Percentiles rank a stretch among this genome's conserved stretches.
Evolutionary conservation across 176 grass and related monocot genomes (phyloP).

Genomic region (Pharus latifolius): DNA sequence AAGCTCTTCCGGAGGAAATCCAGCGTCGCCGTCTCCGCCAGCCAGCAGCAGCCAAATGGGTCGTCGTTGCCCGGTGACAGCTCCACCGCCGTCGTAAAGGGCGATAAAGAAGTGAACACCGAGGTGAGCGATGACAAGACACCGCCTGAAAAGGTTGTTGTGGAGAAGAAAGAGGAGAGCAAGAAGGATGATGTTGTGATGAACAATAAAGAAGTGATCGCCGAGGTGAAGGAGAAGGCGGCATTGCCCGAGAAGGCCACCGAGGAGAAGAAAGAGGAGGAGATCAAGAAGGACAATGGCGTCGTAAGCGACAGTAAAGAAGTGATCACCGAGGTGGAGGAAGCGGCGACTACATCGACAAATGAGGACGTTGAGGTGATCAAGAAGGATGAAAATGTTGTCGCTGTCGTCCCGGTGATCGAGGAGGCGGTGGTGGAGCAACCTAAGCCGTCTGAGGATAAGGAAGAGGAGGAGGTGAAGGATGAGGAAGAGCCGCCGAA

Average conservation of each 20-base stretch:
- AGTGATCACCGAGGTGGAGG: background rate
- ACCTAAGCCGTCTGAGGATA: constrained; percentile 5
- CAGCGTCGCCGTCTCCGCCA: constrained; percentile 10
- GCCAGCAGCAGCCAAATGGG: background rate
- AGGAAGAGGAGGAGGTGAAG: constrained; percentile 2
- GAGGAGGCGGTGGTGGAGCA: constrained; percentile 2
- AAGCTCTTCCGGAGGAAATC: constrained; percentile 47
- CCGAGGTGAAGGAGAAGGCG: background rate
- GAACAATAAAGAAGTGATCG: background rate
- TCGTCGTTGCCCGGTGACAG: background rate
- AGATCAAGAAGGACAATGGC: constrained; percentile 3
- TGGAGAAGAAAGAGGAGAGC: background rate
- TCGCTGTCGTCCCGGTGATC: background rate
- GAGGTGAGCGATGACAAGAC: background rate
- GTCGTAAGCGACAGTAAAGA: background rate
- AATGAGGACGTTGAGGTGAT: constrained; percentile 6
- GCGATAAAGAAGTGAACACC: background rate
- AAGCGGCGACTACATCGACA: too few relatives aligned
- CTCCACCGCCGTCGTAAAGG: background rate
- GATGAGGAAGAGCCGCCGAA: background rate
- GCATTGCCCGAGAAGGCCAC: background rate
- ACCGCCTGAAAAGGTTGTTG: background rate
- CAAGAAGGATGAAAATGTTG: constrained; percentile 5
- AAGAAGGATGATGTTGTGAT: background rate
- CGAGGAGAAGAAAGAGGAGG: constrained; percentile 6